Base-by-base conservation (phyloP, 108 stramenopile genomes). In the Hondaea fermentalgiana region DNA sequence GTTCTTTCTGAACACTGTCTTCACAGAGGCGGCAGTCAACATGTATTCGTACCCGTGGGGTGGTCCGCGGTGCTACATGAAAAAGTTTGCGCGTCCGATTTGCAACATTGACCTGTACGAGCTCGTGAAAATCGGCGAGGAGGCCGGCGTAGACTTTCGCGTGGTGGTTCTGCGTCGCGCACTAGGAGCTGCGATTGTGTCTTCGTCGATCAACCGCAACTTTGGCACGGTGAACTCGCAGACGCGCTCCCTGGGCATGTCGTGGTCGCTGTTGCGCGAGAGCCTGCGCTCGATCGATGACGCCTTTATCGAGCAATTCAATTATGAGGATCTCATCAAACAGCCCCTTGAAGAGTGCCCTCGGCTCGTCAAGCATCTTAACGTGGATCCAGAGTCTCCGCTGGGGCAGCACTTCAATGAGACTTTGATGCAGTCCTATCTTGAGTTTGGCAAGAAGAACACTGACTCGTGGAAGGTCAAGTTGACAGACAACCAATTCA, bases 1-100 rank as follows among this genome's bases (percentile, higher is more conserved):
- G 14, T 83, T 83, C 76, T 83, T 83, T 35, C 76, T 83, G 43
- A 83, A 83, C 76, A 83, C 76, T 55, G 76, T 83, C 76, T 83
- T 28, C 51, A 25, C 51, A 23, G 76, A 83, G 51, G 2, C 76
- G 19, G 17, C 76, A 47, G 76, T 83, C n/a, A 83, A 83, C 23
- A 83, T 83, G 76, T 83, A 83, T 45, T 83, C 76, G n/a, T 83
- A 83, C 28, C 76, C 76, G 76, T 83, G 76, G 76, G 76, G 76
- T 12, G 76, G 76, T 23, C 76, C 76, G 49, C 76, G 76, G 51
- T 83, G 76, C 51, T 53, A 83, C 76, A 10, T 83, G 76, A 83
- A 83, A 28, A 83, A 83, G 28, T 83, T 83, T 23, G 76, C 76
- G n/a, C 45, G 76, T 6, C 49, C 51, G 10, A 53, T 83, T 6